Conservation (phyloP, 1,284 basidiomycete species). For the Cutaneotrichosporon cyanovorans region DNA sequence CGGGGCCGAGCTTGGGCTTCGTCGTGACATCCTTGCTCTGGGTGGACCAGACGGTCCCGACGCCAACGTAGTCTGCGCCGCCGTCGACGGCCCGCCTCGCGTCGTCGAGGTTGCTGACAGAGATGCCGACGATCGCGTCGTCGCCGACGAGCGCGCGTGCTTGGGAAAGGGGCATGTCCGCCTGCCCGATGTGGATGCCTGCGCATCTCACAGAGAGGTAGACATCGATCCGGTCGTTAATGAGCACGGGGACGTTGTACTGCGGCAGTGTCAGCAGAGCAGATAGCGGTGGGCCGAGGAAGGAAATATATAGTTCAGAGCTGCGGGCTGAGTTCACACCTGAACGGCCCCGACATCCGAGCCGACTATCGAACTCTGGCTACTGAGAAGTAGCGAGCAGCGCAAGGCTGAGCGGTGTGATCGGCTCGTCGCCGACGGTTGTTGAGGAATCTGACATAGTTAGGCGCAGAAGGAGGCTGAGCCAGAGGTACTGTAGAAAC, state of each 20-base stretch:
- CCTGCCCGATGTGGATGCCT: constrained; percentile 86
- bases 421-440: too few relatives aligned
- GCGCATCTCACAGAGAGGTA: constrained; percentile 67
- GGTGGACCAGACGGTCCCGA: constrained; percentile 72
- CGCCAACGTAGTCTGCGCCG: constrained; percentile 73
- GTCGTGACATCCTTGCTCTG: constrained; percentile 60
- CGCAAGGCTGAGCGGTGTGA: too few relatives aligned
- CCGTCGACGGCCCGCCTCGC: constrained; percentile 52
- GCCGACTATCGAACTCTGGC: too few relatives aligned
- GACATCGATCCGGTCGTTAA: constrained; percentile 88
- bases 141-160: constrained; percentile 66
- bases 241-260: constrained; percentile 76
- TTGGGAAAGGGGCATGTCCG: constrained; percentile 67
- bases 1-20: constrained; percentile 55
- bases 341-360: too few relatives aligned
- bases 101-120: constrained; percentile 64
- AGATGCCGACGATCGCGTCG: constrained; percentile 70
- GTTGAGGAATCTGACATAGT: too few relatives aligned
- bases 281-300: not conserved
- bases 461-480: too few relatives aligned
- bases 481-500: too few relatives aligned
- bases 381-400: too few relatives aligned
- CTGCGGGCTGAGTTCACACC: too few relatives aligned
- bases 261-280: constrained; percentile 22
- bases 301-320: not conserved